phyloP scores from a whole-genome alignment of 495 filamentous ascomycete species.

The Xylaria sp. region DNA sequence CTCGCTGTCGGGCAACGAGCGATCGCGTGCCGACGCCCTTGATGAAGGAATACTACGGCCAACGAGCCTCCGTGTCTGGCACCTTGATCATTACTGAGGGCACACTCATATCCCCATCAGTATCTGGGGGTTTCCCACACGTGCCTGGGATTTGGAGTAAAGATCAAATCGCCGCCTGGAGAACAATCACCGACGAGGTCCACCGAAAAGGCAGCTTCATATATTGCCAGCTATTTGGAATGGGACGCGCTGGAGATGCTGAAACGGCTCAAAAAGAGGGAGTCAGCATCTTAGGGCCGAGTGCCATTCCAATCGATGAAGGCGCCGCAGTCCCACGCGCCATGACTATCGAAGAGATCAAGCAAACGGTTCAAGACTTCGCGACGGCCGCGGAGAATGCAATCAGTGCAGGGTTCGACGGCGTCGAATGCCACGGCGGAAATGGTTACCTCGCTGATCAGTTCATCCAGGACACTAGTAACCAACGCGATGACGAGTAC shows the following conservation, averaged over 20 bases:
- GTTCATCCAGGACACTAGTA: slow-evolving; percentile 67
- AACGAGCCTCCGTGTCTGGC: slow-evolving; percentile 63
- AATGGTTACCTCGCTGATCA: slow-evolving; percentile 80
- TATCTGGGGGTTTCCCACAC: slow-evolving; percentile 46
- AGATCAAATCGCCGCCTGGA: slow-evolving; percentile 66
- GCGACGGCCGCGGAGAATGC: slow-evolving; percentile 64
- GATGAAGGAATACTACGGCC: slow-evolving; percentile 62
- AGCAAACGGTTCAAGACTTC: slow-evolving; percentile 55
- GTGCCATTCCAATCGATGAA: slow-evolving; percentile 51
- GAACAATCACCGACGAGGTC: slow-evolving; percentile 63
- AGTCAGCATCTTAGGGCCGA: slow-evolving; percentile 50
- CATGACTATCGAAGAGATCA: slow-evolving; percentile 64
- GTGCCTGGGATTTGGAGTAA: slow-evolving; percentile 64
- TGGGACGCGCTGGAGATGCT: slow-evolving; percentile 43
- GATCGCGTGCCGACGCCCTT: slow-evolving; percentile 57
- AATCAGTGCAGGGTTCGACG: slow-evolving; percentile 72
- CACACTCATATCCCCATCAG: slow-evolving; percentile 48
- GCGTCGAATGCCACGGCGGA: slow-evolving; percentile 74
- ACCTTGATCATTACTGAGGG: slow-evolving; percentile 71
- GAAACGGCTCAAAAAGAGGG: slow-evolving; percentile 44
- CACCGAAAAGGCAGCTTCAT: slow-evolving; percentile 67
- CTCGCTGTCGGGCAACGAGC: slow-evolving; percentile 51
- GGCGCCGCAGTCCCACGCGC: slow-evolving; percentile 52
- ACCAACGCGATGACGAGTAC: slow-evolving; percentile 68
- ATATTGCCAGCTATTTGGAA: slow-evolving; percentile 65